These are phyloP conservation scores for Populus trichocarpa DNA, from an alignment of 441 rosid species.

Conservation along the genomic window DNA sequence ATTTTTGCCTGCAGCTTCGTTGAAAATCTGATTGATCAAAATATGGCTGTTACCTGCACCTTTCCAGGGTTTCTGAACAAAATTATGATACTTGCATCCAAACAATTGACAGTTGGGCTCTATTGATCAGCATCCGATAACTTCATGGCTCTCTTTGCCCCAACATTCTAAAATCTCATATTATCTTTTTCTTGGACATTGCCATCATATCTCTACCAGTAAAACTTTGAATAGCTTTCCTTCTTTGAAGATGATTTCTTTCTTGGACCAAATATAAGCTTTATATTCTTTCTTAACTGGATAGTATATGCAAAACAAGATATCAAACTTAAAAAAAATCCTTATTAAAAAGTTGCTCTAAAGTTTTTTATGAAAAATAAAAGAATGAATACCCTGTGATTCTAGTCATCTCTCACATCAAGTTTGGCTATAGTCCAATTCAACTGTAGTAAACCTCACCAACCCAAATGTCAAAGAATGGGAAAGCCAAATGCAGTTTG, in stretches of 20 bases:
- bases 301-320: constrained; percentile 61
- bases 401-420: constrained; percentile 31
- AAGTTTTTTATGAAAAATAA: constrained; percentile 22
- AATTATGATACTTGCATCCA: constrained; percentile 47
- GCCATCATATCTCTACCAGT: constrained; percentile 62
- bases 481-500: constrained; percentile 28
- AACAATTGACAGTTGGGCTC: constrained; percentile 47
- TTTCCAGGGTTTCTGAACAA: constrained; percentile 45
- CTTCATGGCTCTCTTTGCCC: constrained; percentile 65
- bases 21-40: constrained; percentile 34
- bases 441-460: constrained; percentile 36
- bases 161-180: constrained; percentile 61
- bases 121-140: constrained; percentile 53
- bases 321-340: constrained; percentile 46
- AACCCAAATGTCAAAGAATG: constrained; percentile 30
- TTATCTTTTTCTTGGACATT: constrained; percentile 49
- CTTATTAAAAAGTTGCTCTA: constrained; percentile 21
- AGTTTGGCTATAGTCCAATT: constrained; percentile 29
- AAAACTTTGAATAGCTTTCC: constrained; percentile 66
- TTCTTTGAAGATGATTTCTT: constrained; percentile 63
- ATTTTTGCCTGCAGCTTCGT: constrained; percentile 25
- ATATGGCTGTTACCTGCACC: constrained; percentile 56
- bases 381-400: constrained; percentile 24
- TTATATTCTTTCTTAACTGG: constrained; percentile 77
- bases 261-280: constrained; percentile 77